Evolutionary conservation across 495 filamentous ascomycete genomes (phyloP).

Genomic region (Acidomyces sp.): DNA sequence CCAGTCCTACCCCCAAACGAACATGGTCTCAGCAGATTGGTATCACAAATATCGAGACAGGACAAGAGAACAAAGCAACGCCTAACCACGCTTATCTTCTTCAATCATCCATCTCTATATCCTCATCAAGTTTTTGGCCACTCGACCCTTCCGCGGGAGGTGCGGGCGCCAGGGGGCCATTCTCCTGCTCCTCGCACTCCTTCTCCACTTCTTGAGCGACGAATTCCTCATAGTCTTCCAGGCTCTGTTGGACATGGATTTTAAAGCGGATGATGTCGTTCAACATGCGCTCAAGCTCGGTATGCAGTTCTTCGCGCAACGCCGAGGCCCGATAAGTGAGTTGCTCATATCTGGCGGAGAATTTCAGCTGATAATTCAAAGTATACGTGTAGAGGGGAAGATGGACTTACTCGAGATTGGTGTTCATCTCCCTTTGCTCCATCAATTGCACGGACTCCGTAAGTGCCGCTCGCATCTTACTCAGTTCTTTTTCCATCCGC

Average conservation of each 20-base stretch:
- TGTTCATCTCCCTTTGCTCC: slow-evolving; percentile 93
- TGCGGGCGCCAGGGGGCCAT: slow-evolving; percentile 1
- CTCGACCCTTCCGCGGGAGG: slow-evolving; percentile 3
- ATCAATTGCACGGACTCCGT: slow-evolving; percentile 82
- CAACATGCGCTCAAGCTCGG: slow-evolving; percentile 87
- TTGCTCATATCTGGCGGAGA: slow-evolving; percentile 91
- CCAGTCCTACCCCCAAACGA: too few species aligned
- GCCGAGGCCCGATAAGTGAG: slow-evolving; percentile 69
- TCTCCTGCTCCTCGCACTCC: slow-evolving; percentile 39
- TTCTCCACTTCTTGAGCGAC: slow-evolving; percentile 81
- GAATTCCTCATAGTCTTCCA: slow-evolving; percentile 88
- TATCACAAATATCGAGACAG: too few species aligned
- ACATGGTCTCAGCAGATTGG: too few species aligned
- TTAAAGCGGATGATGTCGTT: slow-evolving; percentile 99
- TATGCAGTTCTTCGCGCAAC: slow-evolving; percentile 84
- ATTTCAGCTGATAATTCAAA: slow-evolving; percentile 5
- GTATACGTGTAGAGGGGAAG: background rate
- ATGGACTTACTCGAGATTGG: slow-evolving; percentile 67
- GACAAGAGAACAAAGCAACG: background rate
- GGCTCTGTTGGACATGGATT: slow-evolving; percentile 78
- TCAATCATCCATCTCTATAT: slow-evolving; percentile 3
- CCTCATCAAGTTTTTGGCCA: background rate
- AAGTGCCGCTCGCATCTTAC: slow-evolving; percentile 74
- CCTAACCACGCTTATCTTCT: background rate
- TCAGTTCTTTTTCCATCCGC: slow-evolving; percentile 94